phyloP scores from a whole-genome alignment of 257 asterid species.

The Solanum corneliomulleri region DNA sequence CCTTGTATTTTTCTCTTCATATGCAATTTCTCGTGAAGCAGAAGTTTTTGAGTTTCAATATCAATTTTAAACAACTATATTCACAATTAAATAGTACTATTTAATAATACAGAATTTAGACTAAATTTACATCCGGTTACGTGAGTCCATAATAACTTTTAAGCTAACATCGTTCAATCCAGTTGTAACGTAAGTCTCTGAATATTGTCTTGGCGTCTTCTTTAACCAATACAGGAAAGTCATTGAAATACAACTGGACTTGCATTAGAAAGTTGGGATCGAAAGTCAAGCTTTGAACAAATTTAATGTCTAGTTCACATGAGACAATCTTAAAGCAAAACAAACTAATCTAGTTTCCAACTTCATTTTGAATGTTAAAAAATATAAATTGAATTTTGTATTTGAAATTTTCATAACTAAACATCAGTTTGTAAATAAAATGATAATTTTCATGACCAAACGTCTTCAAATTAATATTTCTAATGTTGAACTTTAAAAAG shows the following conservation, averaged over 20 bases:
- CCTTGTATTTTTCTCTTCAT: not conserved
- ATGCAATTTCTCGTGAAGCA: not conserved
- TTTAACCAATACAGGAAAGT: not conserved
- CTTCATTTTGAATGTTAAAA: not conserved
- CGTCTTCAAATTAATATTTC: not conserved
- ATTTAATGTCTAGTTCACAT: not conserved
- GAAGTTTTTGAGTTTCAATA: not conserved
- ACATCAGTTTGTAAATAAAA: not conserved
- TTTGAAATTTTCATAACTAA: not conserved
- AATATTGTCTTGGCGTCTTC: not conserved
- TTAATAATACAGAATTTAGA: not conserved
- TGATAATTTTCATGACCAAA: not conserved
- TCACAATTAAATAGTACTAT: not conserved
- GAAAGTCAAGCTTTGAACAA: not conserved
- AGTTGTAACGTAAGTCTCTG: not conserved
- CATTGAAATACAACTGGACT: not conserved
- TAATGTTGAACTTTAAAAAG: not conserved
- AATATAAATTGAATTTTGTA: not conserved
- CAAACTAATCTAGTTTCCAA: not conserved
- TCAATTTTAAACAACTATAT: not conserved
- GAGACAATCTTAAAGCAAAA: not conserved
- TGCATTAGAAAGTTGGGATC: not conserved
- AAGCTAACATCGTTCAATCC: not conserved
- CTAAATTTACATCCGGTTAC: not conserved
- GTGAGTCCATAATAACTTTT: not conserved